Evolutionary conservation across 768 basidiomycete genomes (phyloP).

Genomic region (Royoungia palumana): DNA sequence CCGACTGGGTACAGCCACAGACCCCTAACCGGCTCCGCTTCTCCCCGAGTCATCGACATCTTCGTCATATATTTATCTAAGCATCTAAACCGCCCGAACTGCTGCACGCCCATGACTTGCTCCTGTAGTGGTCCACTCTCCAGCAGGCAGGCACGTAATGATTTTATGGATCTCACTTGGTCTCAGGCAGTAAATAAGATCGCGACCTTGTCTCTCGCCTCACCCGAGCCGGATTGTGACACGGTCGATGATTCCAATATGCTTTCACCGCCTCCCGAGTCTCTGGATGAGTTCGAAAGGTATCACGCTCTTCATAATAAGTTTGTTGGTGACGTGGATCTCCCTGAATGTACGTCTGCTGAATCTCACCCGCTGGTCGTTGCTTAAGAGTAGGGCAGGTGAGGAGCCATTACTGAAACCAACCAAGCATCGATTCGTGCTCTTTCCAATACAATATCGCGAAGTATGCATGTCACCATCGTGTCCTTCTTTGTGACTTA

Average conservation of each 20-base stretch:
- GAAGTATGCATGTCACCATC: conserved; percentile 53
- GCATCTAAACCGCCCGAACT: too few relatives aligned
- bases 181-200: conserved; percentile 3
- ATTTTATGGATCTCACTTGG: background rate
- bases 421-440: conserved; percentile 75
- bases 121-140: background rate
- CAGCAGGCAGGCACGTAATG: conserved; percentile 3
- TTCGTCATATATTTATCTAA: background rate
- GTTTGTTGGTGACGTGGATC: conserved; percentile 19
- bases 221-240: background rate
- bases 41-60: background rate
- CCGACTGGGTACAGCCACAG: conserved; percentile 1
- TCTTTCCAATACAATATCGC: conserved; percentile 89
- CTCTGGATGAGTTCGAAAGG: background rate
- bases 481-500: background rate
- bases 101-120: background rate
- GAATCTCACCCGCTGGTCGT: background rate
- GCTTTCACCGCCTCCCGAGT: background rate
- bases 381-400: conserved; percentile 1
- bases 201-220: conserved; percentile 7
- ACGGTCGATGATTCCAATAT: background rate
- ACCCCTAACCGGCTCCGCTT: conserved; percentile 7
- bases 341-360: conserved; percentile 16
- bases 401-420: conserved; percentile 81
- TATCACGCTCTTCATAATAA: background rate